phyloP scores from a whole-genome alignment of 2,329 filamentous ascomycete species.

The Trichoderma pleuroti region DNA sequence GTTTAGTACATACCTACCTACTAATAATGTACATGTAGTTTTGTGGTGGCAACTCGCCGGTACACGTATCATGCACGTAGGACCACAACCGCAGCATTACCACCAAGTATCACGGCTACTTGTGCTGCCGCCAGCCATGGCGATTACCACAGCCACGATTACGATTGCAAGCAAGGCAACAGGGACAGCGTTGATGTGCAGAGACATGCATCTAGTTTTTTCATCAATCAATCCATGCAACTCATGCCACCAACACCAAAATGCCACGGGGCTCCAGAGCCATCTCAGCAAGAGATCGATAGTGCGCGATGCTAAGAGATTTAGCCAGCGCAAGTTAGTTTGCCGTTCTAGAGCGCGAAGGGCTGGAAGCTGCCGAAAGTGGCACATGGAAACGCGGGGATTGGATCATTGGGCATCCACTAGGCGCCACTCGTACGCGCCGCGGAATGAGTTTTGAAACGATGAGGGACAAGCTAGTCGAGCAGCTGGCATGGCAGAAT shows the following conservation, averaged over 20 bases:
- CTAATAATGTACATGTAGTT: no score
- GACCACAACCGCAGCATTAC: no score
- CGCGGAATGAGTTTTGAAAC: not conserved
- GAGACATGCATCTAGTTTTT: no score
- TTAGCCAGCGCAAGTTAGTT: not conserved
- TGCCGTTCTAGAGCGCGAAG: not conserved
- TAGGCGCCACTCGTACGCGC: not conserved
- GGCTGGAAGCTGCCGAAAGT: slow-evolving; percentile 4
- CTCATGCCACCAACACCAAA: not conserved
- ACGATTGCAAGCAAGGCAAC: no score
- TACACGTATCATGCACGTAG: no score
- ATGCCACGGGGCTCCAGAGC: not conserved
- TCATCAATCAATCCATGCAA: not conserved
- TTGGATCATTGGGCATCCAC: not conserved
- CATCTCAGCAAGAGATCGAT: not conserved
- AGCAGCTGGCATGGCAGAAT: not conserved
- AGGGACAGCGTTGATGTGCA: no score
- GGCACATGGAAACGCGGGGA: slow-evolving; percentile 14
- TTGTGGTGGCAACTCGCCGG: no score
- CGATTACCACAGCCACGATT: no score
- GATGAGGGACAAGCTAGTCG: not conserved
- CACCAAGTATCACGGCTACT: no score
- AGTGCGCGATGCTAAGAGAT: not conserved
- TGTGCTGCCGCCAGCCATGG: no score
- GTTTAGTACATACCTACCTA: no score